Base-by-base conservation (phyloP, 2,329 filamentous ascomycete genomes). In the Epichloe uncinata region DNA sequence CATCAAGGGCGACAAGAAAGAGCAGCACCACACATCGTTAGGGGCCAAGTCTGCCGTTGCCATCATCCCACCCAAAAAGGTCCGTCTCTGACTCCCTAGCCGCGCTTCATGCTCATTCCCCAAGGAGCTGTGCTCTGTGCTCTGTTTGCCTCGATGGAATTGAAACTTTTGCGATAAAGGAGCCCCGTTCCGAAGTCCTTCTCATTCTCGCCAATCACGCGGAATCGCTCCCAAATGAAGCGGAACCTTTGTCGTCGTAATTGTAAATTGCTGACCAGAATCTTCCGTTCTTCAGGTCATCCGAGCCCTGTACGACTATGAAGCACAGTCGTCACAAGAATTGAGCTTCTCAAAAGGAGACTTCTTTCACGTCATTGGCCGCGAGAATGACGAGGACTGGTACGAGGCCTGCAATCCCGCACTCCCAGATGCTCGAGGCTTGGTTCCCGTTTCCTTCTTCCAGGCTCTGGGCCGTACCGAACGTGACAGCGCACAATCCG, bases 351-450 rank as follows among this genome's bases (percentile, higher is more conserved):
- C 84, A 57, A 86, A 88, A 64, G 93, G 93, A 62, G 93, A 98
- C 67, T 98, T 97, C 68, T 93, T 98, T 66, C 91, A 97, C 72
- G 93, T 98, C 56, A 91, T 97, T 66, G 88, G 87, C 61, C 85
- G 91, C 66, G 93, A 97, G 71, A 84, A 96, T 73, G 91, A 97
- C 65, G 72, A 74, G 40, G 88, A 96, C 65, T 98, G 93, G 91
- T 98, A 96, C 75, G 93, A 97, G 70, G 93, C 91, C 50, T 97
- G 89, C 75, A 98, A 98, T 65, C 93, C 93, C 53, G 79, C 86
- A 47, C 75, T 95, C 56, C 88, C 86, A 61, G 85, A 85, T 68
- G 87, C 88, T 47, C 82, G 89, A 57, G 93, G 93, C 54, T 78
- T 98, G 53, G 93, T 98, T 42, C 93, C 93, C 7, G 93, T 96